Conservation (phyloP, 371 early-diverging fungal genomes). For the Amoeboaphelidium protococcarum region DNA sequence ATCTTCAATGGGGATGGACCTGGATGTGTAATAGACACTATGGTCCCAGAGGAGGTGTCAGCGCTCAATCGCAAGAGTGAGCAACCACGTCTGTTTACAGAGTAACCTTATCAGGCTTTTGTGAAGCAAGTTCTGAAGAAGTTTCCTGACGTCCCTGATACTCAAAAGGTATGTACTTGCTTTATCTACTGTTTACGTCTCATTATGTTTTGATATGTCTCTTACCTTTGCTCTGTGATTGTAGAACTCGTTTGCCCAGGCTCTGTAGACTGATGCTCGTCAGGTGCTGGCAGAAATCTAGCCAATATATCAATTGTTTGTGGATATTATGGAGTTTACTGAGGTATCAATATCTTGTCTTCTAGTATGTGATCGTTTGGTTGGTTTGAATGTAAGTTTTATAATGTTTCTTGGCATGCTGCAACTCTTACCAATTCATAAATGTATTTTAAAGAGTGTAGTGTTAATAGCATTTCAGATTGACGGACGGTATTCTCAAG, state of each 20-base stretch:
- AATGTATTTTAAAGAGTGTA: too few relatives aligned
- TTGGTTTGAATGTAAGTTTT: not conserved
- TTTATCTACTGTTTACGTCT: too few relatives aligned
- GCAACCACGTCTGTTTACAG: not conserved
- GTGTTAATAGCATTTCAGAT: not conserved
- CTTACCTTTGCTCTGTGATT: too few relatives aligned
- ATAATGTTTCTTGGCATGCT: too few relatives aligned
- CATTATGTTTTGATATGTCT: too few relatives aligned
- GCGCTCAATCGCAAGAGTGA: not conserved
- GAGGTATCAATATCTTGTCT: not conserved
- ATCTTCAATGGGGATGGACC: conserved; percentile 20
- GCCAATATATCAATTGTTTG: not conserved
- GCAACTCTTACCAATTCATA: too few relatives aligned
- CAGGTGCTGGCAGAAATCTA: not conserved
- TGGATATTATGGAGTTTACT: not conserved
- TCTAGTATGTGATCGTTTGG: not conserved
- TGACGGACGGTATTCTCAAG: not conserved
- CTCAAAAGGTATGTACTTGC: not conserved
- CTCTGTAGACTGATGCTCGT: not conserved
- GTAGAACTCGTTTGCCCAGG: too few relatives aligned
- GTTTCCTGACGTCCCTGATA: not conserved
- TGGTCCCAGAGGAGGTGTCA: conserved; percentile 11
- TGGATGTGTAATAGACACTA: conserved; percentile 31
- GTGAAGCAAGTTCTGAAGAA: not conserved
- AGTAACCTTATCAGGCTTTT: not conserved